Percentiles rank a stretch among this genome's conserved stretches.
Evolutionary conservation across 768 basidiomycete genomes (phyloP).

Genomic region (Gelatoporia subvermispora): DNA sequence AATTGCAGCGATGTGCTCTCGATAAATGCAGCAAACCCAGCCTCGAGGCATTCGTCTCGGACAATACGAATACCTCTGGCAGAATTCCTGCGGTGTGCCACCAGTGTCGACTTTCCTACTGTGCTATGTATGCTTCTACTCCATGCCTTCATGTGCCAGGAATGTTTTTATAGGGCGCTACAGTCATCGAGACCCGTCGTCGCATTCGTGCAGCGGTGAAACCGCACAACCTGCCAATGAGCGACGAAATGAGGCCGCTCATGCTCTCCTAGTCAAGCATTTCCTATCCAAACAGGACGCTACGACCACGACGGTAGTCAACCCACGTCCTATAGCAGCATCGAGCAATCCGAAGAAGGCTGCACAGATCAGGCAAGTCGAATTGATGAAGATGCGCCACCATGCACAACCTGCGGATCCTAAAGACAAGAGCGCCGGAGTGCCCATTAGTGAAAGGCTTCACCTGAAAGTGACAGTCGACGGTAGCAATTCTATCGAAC

Average conservation of each 20-base stretch:
- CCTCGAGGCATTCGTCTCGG: slow-evolving; percentile 37
- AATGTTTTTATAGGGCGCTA: background rate
- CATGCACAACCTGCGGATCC: slow-evolving; percentile 59
- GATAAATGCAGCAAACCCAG: slow-evolving; percentile 50
- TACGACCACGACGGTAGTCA: slow-evolving; percentile 11
- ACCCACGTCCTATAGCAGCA: slow-evolving; percentile 16
- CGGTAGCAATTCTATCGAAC: slow-evolving; percentile 31
- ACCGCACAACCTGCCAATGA: background rate
- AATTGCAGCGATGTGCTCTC: slow-evolving; percentile 46
- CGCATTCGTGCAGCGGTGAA: slow-evolving; percentile 47
- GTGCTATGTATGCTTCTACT: slow-evolving; percentile 46
- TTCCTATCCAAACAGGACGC: slow-evolving; percentile 30
- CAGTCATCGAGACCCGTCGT: slow-evolving; percentile 64
- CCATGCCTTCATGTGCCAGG: background rate
- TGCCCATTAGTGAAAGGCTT: slow-evolving; percentile 52
- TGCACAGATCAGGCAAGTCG: slow-evolving; percentile 51
- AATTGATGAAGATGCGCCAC: slow-evolving; percentile 73
- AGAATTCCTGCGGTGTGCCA: slow-evolving; percentile 39
- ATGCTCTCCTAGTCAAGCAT: slow-evolving; percentile 48
- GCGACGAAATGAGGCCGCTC: slow-evolving; percentile 44
- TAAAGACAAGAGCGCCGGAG: slow-evolving; percentile 42
- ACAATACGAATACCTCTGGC: slow-evolving; percentile 20
- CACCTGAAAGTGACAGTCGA: slow-evolving; percentile 44
- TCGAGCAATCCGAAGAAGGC: slow-evolving; percentile 50
- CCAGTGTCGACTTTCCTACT: slow-evolving; percentile 54